A percentile compares a stretch with the other conserved stretches of the same genome.
phyloP scores from a whole-genome alignment of 345 rosid species.

The Geranium brycei region DNA sequence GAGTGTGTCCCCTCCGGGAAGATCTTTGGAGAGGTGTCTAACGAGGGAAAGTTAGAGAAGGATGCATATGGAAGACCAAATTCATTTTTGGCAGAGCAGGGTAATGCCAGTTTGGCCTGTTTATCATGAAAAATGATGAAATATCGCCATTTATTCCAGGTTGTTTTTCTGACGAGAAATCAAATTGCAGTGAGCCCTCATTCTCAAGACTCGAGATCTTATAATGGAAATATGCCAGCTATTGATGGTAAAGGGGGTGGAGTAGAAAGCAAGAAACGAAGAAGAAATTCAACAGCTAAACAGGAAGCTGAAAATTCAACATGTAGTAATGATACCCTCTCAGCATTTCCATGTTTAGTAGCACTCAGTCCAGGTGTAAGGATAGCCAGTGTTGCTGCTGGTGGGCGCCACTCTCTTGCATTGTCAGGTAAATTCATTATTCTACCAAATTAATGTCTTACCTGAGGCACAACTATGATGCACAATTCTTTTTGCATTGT shows the following conservation, averaged over 20 bases:
- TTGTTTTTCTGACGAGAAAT: background rate
- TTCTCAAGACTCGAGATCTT: constrained; percentile 43
- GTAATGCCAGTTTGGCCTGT: constrained; percentile 21
- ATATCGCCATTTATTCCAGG: constrained; percentile 7
- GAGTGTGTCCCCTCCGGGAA: constrained; percentile 95
- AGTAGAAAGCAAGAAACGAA: constrained; percentile 57
- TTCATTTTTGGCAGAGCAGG: constrained; percentile 51
- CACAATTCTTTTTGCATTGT: constrained; percentile 7
- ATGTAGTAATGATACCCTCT: constrained; percentile 49
- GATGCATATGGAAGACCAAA: constrained; percentile 46
- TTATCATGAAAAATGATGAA: background rate
- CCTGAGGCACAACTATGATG: constrained; percentile 4
- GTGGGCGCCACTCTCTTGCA: constrained; percentile 92
- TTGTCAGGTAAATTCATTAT: constrained; percentile 53
- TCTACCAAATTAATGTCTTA: constrained; percentile 4
- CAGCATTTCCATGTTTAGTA: constrained; percentile 87
- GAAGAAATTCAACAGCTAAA: constrained; percentile 51
- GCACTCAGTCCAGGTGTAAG: constrained; percentile 79
- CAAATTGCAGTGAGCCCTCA: constrained; percentile 39
- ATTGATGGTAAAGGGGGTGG: constrained; percentile 35
- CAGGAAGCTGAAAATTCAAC: constrained; percentile 72
- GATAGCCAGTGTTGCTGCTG: constrained; percentile 73
- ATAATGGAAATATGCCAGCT: constrained; percentile 32
- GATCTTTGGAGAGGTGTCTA: constrained; percentile 43
- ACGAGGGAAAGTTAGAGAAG: constrained; percentile 26